Conservation (phyloP, 2,329 filamentous ascomycete genomes). For the Pseudogymnoascus sp. region DNA sequence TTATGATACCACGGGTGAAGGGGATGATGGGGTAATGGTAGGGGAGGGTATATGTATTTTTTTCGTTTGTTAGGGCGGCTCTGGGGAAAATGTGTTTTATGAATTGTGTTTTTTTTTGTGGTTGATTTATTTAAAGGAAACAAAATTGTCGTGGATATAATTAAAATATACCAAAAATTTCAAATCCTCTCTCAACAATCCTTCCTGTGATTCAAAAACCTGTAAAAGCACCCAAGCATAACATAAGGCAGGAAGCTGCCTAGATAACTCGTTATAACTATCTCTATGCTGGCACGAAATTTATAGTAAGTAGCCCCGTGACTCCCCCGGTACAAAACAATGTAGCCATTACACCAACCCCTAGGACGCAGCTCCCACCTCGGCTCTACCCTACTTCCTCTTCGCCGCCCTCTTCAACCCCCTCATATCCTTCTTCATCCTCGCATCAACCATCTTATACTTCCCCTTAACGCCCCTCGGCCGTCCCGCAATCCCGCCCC, state of each 20-base stretch:
- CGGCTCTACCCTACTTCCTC: conserved; percentile 47
- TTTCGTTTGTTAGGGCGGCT: too few species aligned
- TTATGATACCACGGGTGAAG: too few species aligned
- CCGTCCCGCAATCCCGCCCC: conserved; percentile 76
- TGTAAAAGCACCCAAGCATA: not conserved
- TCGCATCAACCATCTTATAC: conserved; percentile 93
- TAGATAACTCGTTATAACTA: not conserved
- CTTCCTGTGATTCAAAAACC: not conserved
- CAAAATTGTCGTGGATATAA: too few species aligned
- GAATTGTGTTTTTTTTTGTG: too few species aligned
- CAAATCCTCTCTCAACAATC: too few species aligned
- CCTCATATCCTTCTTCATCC: conserved; percentile 93
- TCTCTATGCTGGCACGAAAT: not conserved
- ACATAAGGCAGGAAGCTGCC: not conserved
- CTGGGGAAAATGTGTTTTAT: too few species aligned
- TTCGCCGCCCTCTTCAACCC: conserved; percentile 75
- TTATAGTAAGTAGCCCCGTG: not conserved
- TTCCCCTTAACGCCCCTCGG: conserved; percentile 89
- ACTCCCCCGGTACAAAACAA: conserved; percentile 1
- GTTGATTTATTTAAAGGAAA: too few species aligned
- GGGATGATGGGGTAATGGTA: too few species aligned
- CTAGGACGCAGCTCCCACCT: not conserved
- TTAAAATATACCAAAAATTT: too few species aligned
- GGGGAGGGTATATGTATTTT: too few species aligned
- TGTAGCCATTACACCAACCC: not conserved